Conservation (phyloP, 208 protist genomes). For the Spongospora subterranea region DNA sequence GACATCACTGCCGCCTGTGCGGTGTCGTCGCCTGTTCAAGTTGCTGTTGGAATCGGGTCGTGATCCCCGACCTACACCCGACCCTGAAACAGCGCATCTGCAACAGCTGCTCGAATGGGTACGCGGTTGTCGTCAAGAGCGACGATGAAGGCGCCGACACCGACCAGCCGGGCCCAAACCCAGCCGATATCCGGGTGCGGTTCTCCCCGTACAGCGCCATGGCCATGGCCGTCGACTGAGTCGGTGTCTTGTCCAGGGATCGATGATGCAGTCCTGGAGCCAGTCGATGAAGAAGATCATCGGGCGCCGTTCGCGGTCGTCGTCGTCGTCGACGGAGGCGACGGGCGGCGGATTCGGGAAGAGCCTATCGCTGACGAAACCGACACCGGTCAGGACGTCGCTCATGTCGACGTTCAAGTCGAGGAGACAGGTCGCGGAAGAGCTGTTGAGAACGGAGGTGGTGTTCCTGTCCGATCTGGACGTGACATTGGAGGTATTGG, state of each 20-base stretch:
- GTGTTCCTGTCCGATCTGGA: not conserved
- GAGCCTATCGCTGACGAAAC: not conserved
- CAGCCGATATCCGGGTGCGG: too few relatives aligned
- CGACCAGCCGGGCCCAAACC: too few relatives aligned
- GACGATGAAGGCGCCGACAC: not conserved
- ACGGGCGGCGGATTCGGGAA: not conserved
- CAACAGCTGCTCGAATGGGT: not conserved
- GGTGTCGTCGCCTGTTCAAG: not conserved
- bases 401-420: not conserved
- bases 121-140: too few relatives aligned
- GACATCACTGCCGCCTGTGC: constrained; percentile 41
- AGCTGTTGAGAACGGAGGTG: constrained; percentile 22
- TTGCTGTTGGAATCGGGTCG: not conserved
- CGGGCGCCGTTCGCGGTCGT: not conserved
- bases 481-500: not conserved
- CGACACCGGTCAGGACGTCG: not conserved
- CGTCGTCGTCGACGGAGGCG: not conserved
- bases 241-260: not conserved
- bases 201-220: too few relatives aligned
- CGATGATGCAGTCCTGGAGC: not conserved
- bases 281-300: constrained; percentile 27
- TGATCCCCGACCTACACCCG: not conserved
- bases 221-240: too few relatives aligned
- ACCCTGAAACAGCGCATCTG: not conserved
- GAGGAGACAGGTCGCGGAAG: not conserved